A percentile compares a stretch with the other conserved stretches of the same genome.
Conservation (phyloP, 768 basidiomycete genomes). For the Tephrocybe sp. region DNA sequence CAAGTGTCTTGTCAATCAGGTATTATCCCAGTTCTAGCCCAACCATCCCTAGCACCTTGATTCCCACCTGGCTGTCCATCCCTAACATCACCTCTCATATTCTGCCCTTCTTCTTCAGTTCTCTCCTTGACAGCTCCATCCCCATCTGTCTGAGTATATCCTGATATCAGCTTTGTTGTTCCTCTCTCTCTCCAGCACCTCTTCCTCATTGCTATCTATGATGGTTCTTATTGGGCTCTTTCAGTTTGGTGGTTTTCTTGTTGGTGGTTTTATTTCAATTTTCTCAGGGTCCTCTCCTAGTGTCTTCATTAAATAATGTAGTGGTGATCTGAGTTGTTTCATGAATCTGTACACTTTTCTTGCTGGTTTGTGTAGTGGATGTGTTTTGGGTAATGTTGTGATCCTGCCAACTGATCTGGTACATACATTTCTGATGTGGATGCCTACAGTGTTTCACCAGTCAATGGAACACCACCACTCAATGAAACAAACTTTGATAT, state of each 20-base stretch:
- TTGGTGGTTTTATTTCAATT: background rate
- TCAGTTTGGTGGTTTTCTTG: background rate
- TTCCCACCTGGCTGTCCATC: background rate
- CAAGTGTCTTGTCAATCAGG: background rate
- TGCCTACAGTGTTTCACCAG: no score
- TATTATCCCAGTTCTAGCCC: background rate
- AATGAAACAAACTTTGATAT: no score
- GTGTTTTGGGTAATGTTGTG: slow-evolving; percentile 1
- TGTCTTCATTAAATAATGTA: background rate
- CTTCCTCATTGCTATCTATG: background rate
- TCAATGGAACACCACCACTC: no score
- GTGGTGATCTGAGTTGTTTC: background rate
- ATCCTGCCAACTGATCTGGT: background rate
- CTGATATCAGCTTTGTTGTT: background rate
- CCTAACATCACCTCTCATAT: background rate
- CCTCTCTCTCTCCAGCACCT: background rate
- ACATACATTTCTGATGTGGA: background rate
- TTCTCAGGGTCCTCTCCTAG: background rate
- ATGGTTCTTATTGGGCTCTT: background rate
- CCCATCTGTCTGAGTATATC: background rate
- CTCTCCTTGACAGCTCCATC: background rate
- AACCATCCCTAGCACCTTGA: background rate
- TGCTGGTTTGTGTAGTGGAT: background rate
- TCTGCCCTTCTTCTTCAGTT: background rate
- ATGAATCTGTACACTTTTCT: background rate